Evolutionary conservation across 371 early-diverging fungal species (phyloP), one percentile per base, ranked within the genome.

Genomic region (Syncephalis plumigaleata): DNA sequence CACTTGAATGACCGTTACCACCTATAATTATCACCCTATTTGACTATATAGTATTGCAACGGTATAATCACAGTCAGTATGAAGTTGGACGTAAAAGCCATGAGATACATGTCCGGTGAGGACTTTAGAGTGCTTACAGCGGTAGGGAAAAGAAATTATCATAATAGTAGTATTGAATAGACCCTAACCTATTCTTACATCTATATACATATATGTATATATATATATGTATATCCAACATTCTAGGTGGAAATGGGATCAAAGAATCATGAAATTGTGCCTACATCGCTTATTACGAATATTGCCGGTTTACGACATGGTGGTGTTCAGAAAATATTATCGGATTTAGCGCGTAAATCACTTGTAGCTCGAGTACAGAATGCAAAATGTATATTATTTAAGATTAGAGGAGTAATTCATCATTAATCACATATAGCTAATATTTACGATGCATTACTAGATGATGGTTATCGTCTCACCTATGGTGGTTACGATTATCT

Each of bases 401-500:
- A 5, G 31, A 25, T 16, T 37, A 38, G 3, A n/a, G n/a, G n/a
- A 17, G 42, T 42, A 16, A 26, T 7, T 13, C 8, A 18, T 42
- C n/a, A 18, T 15, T 43, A 43, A 36, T 18, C 43, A 24, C 1
- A 20, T 5, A 36, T 36, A 3, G 22, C 22, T 13, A 21, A 18
- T 42, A 21, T 42, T 8, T 15, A 23, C 21, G 0, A 11, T 40
- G 16, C 38, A 8, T 21, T 37, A 44, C 37, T 52, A 85, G 84
- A 97, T 64, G 90, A 89, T 46, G 97, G 96, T 13, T 99, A 98
- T 65, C 79, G 93, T 36, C 72, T 99, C 47, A 91, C 98, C 7
- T 97, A 97, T 66, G 94, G 94, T 52, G 99, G 99, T 13, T 96
- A 95, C 65, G 99, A 99, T 64, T 97, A 96, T 63, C 69, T 99